Conservation (phyloP, 176 grass and related monocot genomes). For the Hordeum marinum region DNA sequence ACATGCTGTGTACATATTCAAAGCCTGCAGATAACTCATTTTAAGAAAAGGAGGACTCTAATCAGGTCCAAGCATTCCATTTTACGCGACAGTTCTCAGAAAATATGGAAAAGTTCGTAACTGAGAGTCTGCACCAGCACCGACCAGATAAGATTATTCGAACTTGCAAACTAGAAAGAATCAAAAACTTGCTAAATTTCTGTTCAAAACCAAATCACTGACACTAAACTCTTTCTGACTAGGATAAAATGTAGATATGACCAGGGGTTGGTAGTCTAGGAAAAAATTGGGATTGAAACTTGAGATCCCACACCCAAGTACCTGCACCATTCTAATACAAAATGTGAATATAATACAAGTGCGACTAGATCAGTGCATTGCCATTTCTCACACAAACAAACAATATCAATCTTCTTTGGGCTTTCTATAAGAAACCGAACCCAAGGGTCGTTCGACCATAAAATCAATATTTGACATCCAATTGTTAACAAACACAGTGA, state of each 20-base stretch:
- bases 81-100: not conserved
- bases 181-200: not conserved
- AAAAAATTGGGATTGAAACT: not conserved
- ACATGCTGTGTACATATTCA: not conserved
- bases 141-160: not conserved
- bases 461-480: not conserved
- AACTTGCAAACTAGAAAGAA: not conserved
- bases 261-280: not conserved
- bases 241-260: not conserved
- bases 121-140: not conserved
- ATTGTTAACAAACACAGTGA: not conserved
- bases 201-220: not conserved
- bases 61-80: not conserved
- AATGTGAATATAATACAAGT: not conserved
- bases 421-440: not conserved
- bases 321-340: not conserved
- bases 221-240: not conserved
- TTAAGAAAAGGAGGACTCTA: not conserved
- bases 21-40: not conserved
- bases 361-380: not conserved
- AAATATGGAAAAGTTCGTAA: not conserved
- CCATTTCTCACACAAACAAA: not conserved
- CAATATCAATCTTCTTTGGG: not conserved
- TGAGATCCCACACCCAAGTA: not conserved
- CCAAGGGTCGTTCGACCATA: not conserved